Evolutionary conservation across 768 basidiomycete species (phyloP).

Genomic region (Austroboletus eburneus): DNA sequence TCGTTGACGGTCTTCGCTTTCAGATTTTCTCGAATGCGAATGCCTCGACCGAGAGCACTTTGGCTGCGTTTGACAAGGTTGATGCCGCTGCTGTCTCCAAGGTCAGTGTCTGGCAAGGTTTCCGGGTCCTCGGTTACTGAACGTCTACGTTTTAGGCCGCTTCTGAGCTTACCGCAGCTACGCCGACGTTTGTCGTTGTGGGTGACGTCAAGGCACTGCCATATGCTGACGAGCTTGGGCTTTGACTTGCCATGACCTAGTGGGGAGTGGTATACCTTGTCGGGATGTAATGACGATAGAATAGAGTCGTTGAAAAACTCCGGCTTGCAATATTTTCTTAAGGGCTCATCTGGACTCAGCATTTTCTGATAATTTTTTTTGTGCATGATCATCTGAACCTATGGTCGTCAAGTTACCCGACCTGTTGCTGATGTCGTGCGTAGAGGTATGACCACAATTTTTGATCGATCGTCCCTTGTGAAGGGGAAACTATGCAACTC

Average conservation of each 20-base stretch:
- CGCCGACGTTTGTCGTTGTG: conserved; percentile 85
- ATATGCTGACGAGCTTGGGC: conserved; percentile 78
- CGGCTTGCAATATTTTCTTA: background rate
- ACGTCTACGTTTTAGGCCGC: conserved; percentile 40
- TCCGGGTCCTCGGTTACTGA: background rate
- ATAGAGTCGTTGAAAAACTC: conserved; percentile 13
- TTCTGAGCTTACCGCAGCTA: conserved; percentile 60
- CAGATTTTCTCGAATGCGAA: conserved; percentile 61
- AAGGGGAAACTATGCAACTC: too few relatives aligned
- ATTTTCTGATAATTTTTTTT: too few relatives aligned
- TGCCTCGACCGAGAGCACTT: conserved; percentile 54
- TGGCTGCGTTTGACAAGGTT: conserved; percentile 69
- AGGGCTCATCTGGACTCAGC: too few relatives aligned
- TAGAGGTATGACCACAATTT: too few relatives aligned
- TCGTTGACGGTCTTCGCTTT: background rate
- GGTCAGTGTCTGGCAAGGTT: conserved; percentile 34
- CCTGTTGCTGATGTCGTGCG: too few relatives aligned
- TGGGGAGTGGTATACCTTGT: conserved; percentile 12
- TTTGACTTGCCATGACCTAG: conserved; percentile 40
- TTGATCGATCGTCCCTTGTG: too few relatives aligned
- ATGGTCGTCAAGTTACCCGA: too few relatives aligned
- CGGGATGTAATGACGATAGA: conserved; percentile 14
- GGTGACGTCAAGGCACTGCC: conserved; percentile 78
- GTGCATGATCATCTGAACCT: too few relatives aligned
- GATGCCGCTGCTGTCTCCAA: conserved; percentile 63